These are phyloP conservation scores for Phytophthora foliorum DNA, from an alignment of 352 stramenopile genomes.

Conservation along the genomic window DNA sequence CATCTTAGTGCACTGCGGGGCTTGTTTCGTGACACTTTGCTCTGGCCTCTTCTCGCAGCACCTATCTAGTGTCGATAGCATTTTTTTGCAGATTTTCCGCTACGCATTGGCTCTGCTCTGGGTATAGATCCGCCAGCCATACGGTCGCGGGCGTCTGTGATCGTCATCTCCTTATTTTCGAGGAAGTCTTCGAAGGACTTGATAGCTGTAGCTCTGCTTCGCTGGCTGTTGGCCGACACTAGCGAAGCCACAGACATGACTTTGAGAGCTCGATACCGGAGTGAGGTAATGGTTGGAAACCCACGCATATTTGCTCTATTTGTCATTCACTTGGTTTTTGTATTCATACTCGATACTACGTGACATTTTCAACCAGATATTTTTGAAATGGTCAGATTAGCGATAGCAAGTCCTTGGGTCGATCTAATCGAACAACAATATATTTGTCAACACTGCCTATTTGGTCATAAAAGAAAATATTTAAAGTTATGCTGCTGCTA, in stretches of 20 bases:
- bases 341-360: background rate
- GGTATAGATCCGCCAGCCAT: background rate
- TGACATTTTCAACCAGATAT: background rate
- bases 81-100: background rate
- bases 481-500: no score
- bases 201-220: background rate
- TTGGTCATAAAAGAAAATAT: no score
- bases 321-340: background rate
- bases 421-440: no score
- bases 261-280: background rate
- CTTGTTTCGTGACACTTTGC: background rate
- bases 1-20: background rate
- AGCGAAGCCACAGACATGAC: background rate
- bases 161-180: background rate
- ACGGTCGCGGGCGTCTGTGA: background rate
- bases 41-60: background rate
- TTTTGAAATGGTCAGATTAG: background rate
- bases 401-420: no score
- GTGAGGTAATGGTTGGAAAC: background rate
- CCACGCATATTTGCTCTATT: background rate
- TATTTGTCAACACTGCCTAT: no score
- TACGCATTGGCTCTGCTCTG: background rate
- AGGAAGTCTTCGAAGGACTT: background rate
- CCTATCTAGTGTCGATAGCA: background rate
- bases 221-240: background rate